Conservation (phyloP, 805 yeast genomes). For the Danielia oregonensis region DNA sequence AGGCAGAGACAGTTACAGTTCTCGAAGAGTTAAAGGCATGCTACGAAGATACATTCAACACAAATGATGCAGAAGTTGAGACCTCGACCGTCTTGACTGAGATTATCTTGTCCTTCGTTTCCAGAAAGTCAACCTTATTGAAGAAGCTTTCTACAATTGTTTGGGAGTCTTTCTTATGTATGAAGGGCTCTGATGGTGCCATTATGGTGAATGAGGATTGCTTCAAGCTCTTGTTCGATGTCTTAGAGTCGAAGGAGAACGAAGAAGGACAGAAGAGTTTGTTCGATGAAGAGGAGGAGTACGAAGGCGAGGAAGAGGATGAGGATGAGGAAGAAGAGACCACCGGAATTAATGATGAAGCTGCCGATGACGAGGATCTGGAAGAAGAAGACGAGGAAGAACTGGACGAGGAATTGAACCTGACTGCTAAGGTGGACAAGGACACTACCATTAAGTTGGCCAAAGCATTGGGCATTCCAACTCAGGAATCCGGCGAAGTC, state of each 20-base stretch:
- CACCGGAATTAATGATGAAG: conserved; percentile 8
- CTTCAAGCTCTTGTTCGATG: conserved; percentile 33
- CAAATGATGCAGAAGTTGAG: conserved; percentile 23
- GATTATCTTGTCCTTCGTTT: conserved; percentile 45
- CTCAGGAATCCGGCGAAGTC: conserved; percentile 40
- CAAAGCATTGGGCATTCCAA: conserved; percentile 64
- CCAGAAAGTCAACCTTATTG: conserved; percentile 31
- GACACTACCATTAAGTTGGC: conserved; percentile 64
- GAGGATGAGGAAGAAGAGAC: conserved; percentile 18
- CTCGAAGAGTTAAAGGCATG: conserved; percentile 69
- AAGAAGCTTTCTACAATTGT: conserved; percentile 36
- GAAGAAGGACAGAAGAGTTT: conserved; percentile 73
- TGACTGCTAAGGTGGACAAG: conserved; percentile 24
- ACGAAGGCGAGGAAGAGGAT: conserved; percentile 21
- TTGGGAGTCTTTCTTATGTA: conserved; percentile 41
- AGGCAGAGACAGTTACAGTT: conserved; percentile 69
- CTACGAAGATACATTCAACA: conserved; percentile 42
- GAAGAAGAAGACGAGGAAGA: conserved; percentile 10
- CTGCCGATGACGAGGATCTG: conserved; percentile 10
- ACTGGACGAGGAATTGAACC: conserved; percentile 7
- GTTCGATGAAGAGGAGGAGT: conserved; percentile 57
- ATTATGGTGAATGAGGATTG: conserved; percentile 27
- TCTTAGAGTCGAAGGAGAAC: conserved; percentile 61
- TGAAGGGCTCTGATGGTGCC: conserved; percentile 23
- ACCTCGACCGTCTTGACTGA: conserved; percentile 36